A percentile compares a stretch with the other conserved stretches of the same genome.
Evolutionary conservation across 2,329 filamentous ascomycete species (phyloP).

Genomic region (Dactylellina haptotyla): DNA sequence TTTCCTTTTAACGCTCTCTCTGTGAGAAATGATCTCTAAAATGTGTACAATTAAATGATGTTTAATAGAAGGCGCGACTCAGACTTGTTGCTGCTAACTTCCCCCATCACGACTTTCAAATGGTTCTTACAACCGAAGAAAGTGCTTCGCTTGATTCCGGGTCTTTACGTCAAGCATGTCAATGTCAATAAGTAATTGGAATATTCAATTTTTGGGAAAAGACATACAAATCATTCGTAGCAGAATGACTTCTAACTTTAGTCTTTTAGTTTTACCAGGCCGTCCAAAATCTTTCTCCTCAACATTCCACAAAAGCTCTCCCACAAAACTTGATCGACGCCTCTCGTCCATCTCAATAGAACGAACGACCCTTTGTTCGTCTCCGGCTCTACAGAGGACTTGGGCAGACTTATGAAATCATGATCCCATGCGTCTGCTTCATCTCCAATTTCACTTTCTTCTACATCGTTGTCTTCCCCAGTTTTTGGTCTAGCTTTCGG

Average conservation of each 20-base stretch:
- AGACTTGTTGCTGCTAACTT: slow-evolving; percentile 23
- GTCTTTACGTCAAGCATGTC: too few relatives aligned
- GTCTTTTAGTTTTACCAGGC: slow-evolving; percentile 13
- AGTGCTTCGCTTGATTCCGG: too few relatives aligned
- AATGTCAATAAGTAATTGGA: too few relatives aligned
- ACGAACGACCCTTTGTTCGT: slow-evolving; percentile 65
- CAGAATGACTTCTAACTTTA: not conserved
- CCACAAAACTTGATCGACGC: slow-evolving; percentile 77
- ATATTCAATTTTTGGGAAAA: too few relatives aligned
- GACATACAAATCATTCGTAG: too few relatives aligned
- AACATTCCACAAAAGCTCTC: slow-evolving; percentile 89
- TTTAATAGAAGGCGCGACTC: slow-evolving; percentile 52
- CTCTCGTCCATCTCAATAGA: slow-evolving; percentile 77
- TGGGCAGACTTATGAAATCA: slow-evolving; percentile 61
- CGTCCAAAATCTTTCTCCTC: slow-evolving; percentile 66
- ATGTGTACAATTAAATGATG: slow-evolving; percentile 48
- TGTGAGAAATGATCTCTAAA: slow-evolving; percentile 27
- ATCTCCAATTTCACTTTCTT: slow-evolving; percentile 60
- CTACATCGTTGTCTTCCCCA: slow-evolving; percentile 57
- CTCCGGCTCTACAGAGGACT: slow-evolving; percentile 60
- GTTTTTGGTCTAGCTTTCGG: slow-evolving; percentile 48
- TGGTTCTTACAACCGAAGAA: not conserved
- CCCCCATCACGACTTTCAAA: not conserved
- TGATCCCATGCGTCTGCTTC: slow-evolving; percentile 68
- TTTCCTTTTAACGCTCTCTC: slow-evolving; percentile 3